Evolutionary conservation across 768 basidiomycete species (phyloP).

Genomic region (Tremella yokohamensis): DNA sequence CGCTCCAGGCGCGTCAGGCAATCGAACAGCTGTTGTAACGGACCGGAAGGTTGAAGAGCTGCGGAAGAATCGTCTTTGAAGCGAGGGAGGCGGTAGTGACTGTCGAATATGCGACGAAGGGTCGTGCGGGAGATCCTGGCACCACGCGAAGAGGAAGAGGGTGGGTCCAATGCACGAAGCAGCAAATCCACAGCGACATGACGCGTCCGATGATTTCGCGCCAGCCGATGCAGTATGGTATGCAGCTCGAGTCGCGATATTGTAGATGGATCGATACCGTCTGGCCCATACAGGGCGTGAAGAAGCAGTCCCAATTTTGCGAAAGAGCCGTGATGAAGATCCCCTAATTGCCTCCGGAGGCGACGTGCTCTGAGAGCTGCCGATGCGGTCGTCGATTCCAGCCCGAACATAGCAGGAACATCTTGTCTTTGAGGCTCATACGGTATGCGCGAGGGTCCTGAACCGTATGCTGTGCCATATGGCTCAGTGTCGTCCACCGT

Average conservation of each 20-base stretch:
- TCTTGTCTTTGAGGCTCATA: constrained; percentile 1
- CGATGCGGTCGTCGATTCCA: too few relatives aligned
- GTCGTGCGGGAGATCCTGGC: background rate
- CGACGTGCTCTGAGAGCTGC: too few relatives aligned
- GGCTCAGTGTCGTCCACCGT: constrained; percentile 2
- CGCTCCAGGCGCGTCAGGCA: constrained; percentile 1
- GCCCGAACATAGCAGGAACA: too few relatives aligned
- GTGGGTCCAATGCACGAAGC: background rate
- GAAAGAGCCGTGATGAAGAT: too few relatives aligned
- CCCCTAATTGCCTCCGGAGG: too few relatives aligned
- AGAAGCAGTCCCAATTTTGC: background rate
- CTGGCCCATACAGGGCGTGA: background rate
- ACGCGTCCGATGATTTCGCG: background rate
- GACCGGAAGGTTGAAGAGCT: constrained; percentile 12
- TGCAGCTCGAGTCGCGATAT: background rate
- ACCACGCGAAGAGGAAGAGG: background rate
- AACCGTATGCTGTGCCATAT: constrained; percentile 15
- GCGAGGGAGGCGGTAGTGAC: constrained; percentile 13
- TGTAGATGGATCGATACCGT: background rate
- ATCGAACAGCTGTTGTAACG: constrained; percentile 4
- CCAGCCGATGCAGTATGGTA: background rate
- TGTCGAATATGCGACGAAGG: background rate
- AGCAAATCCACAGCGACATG: background rate
- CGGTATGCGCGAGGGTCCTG: constrained; percentile 15
- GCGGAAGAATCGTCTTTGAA: constrained; percentile 3